phyloP scores from a whole-genome alignment of 2,329 filamentous ascomycete genomes.

The Xylaria sp. region DNA sequence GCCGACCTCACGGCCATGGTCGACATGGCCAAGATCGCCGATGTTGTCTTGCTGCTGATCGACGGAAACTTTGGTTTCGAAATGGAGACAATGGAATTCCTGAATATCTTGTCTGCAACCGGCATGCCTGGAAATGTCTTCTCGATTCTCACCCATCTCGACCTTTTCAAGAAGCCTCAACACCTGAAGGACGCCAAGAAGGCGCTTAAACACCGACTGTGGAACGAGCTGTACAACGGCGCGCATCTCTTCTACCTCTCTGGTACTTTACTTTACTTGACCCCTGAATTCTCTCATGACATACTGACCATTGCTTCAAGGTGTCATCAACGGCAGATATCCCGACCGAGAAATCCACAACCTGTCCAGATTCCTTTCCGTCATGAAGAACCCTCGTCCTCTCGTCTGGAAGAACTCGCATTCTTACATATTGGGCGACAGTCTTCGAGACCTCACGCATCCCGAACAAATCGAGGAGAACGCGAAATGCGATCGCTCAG shows the following conservation, averaged over 20 bases:
- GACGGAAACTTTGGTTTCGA: slow-evolving; percentile 98
- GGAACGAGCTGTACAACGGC: slow-evolving; percentile 94
- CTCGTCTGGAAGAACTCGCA: slow-evolving; percentile 94
- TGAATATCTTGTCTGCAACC: slow-evolving; percentile 86
- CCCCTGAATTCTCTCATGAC: background rate
- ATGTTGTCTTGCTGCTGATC: slow-evolving; percentile 96
- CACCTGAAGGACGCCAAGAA: slow-evolving; percentile 86
- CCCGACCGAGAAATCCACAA: slow-evolving; percentile 97
- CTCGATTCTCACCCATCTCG: slow-evolving; percentile 91
- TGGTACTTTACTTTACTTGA: slow-evolving; percentile 32
- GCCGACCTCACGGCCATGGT: slow-evolving; percentile 96
- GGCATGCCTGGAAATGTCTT: slow-evolving; percentile 99
- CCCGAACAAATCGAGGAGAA: slow-evolving; percentile 87
- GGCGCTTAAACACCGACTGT: slow-evolving; percentile 88
- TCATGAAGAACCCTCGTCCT: slow-evolving; percentile 99
- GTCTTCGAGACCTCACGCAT: slow-evolving; percentile 91
- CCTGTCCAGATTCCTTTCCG: slow-evolving; percentile 85
- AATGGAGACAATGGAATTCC: slow-evolving; percentile 99
- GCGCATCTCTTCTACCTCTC: slow-evolving; percentile 96
- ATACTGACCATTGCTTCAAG: slow-evolving; percentile 12
- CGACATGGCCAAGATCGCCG: slow-evolving; percentile 92
- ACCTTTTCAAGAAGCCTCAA: slow-evolving; percentile 89
- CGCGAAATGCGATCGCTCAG: slow-evolving; percentile 80
- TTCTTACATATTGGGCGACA: slow-evolving; percentile 88
- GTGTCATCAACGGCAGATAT: slow-evolving; percentile 93